Evolutionary conservation across 1,139 yeast genomes (phyloP).

Genomic region (Saccharomyces hybrid): DNA sequence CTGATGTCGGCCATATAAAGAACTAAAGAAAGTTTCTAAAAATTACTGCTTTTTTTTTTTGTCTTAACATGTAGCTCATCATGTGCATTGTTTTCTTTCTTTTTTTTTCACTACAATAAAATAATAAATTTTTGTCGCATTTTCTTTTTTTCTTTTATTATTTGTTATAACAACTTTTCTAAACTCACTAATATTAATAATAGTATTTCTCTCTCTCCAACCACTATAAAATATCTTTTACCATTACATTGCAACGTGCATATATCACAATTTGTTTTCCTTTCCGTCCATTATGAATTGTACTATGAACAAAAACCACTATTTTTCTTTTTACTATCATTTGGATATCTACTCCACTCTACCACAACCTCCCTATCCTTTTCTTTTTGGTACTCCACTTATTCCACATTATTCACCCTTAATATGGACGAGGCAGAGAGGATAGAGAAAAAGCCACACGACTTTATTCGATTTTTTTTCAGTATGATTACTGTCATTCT

Average conservation of each 20-base stretch:
- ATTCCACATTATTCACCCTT: background rate
- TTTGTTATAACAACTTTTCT: background rate
- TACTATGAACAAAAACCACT: background rate
- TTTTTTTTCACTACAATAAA: background rate
- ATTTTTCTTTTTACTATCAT: background rate
- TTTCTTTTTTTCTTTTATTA: background rate
- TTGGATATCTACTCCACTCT: background rate
- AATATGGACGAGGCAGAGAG: background rate
- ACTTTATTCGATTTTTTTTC: background rate
- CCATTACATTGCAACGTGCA: background rate
- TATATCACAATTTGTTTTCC: background rate
- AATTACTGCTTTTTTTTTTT: background rate
- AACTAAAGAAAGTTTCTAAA: background rate
- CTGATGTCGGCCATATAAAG: constrained; percentile 4
- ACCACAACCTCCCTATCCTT: background rate
- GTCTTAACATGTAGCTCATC: background rate
- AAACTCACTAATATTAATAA: background rate
- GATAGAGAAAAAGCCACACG: background rate
- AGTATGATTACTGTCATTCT: background rate
- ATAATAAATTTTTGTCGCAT: background rate
- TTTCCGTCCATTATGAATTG: background rate
- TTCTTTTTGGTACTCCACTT: background rate
- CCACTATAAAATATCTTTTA: background rate
- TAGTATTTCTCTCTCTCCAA: background rate
- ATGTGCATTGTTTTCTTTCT: background rate